Evolutionary conservation across 225 moss, liverwort and hornwort genomes (phyloP).

Genomic region (Takakia lepidozioides): DNA sequence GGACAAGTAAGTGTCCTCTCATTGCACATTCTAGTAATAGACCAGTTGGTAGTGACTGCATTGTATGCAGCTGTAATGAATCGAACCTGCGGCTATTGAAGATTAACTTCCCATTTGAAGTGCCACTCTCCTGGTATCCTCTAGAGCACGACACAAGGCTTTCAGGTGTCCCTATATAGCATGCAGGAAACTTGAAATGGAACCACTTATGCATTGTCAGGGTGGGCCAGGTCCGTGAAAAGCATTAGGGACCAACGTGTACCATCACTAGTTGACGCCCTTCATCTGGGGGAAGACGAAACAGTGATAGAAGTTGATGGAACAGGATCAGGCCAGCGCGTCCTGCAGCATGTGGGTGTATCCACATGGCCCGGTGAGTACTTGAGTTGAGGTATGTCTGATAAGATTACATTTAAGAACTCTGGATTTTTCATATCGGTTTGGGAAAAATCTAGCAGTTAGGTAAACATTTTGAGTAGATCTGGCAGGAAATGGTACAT

Average conservation of each 20-base stretch:
- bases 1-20: constrained; percentile 58
- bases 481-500: too few species aligned
- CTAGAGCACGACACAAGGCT: too few species aligned
- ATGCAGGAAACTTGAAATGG: too few species aligned
- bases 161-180: too few species aligned
- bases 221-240: constrained; percentile 83
- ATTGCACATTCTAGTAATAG: too few species aligned
- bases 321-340: constrained; percentile 65
- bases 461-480: too few species aligned
- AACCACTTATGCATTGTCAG: too few species aligned
- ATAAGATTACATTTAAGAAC: neutral
- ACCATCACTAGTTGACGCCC: constrained; percentile 44
- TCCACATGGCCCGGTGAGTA: constrained; percentile 86
- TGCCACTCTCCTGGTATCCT: neutral
- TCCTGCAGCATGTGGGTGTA: constrained; percentile 75
- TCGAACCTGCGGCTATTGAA: neutral
- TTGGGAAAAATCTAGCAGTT: too few species aligned
- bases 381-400: neutral
- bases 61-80: too few species aligned
- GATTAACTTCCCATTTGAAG: neutral
- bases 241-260: constrained; percentile 48
- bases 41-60: too few species aligned
- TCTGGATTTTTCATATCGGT: neutral
- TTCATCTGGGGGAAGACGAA: constrained; percentile 61
- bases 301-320: constrained; percentile 84